Conservation (phyloP, 305 asterid genomes). For the Fraxinus dipetala region DNA sequence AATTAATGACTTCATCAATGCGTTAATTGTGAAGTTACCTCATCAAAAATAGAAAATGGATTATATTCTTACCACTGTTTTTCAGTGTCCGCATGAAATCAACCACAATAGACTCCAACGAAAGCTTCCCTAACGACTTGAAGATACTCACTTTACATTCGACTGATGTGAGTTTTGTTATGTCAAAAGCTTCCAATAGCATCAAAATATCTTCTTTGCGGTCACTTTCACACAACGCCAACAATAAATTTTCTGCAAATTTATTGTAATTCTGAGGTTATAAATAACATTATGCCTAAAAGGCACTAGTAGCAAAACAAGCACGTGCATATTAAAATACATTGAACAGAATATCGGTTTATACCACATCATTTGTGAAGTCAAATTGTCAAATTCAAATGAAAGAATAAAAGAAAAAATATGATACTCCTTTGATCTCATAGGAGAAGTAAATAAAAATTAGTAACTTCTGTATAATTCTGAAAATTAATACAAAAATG, state of each 20-base stretch:
- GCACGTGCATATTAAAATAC: slow-evolving; percentile 5
- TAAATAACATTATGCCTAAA: slow-evolving; percentile 12
- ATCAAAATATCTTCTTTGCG: slow-evolving; percentile 49
- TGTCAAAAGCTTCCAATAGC: slow-evolving; percentile 59
- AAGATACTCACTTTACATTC: slow-evolving; percentile 46
- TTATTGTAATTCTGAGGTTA: slow-evolving; percentile 27
- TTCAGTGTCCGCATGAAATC: slow-evolving; percentile 56
- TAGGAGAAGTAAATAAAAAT: slow-evolving; percentile 10
- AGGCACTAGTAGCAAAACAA: slow-evolving; percentile 1
- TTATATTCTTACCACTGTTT: slow-evolving; percentile 49
- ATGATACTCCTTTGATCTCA: slow-evolving; percentile 6
- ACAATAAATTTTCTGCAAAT: slow-evolving; percentile 63
- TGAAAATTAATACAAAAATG: not conserved
- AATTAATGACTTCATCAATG: not conserved
- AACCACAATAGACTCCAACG: slow-evolving; percentile 56
- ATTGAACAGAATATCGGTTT: slow-evolving; percentile 14
- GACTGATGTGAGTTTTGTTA: slow-evolving; percentile 52
- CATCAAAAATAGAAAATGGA: not conserved
- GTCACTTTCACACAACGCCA: slow-evolving; percentile 64
- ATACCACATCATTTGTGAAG: slow-evolving; percentile 6
- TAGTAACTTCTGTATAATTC: not conserved
- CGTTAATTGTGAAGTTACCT: not conserved
- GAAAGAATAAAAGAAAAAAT: not conserved
- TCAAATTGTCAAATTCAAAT: slow-evolving; percentile 17
- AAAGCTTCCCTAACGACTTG: slow-evolving; percentile 66